Evolutionary conservation across 2,329 filamentous ascomycete species (phyloP).

Genomic region (Talaromyces sp.): DNA sequence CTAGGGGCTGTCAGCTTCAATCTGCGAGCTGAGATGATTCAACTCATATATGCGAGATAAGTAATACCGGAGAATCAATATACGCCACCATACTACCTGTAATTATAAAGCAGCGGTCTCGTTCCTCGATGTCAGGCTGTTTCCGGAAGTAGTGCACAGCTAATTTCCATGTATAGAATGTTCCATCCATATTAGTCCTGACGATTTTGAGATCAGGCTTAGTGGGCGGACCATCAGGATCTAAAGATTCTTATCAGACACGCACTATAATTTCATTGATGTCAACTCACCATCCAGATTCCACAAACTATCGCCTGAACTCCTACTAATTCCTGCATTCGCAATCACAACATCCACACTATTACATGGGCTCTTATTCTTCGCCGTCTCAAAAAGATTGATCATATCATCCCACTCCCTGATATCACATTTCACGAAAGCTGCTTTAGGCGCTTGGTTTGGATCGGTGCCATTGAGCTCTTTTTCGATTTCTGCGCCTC

Average conservation of each 20-base stretch:
- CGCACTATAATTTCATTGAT: background rate
- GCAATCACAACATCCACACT: slow-evolving; percentile 4
- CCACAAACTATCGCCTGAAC: background rate
- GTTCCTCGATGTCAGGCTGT: slow-evolving; percentile 61
- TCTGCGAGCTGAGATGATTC: background rate
- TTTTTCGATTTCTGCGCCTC: slow-evolving; percentile 1
- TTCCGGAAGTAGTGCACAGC: slow-evolving; percentile 47
- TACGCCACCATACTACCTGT: background rate
- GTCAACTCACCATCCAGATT: background rate
- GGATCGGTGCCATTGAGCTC: background rate
- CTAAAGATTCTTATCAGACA: background rate
- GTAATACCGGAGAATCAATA: background rate
- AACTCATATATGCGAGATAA: too few species aligned
- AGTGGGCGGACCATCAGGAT: background rate
- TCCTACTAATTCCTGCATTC: background rate
- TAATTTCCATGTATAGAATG: background rate
- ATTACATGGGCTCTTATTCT: background rate
- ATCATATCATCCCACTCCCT: slow-evolving; percentile 1
- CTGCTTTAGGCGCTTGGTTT: background rate
- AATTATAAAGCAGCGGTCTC: slow-evolving; percentile 47
- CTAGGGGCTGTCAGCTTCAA: slow-evolving; percentile 15
- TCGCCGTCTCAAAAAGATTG: background rate
- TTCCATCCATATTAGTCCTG: background rate
- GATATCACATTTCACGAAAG: background rate
- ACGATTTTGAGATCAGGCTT: slow-evolving; percentile 5